Conservation (phyloP, 805 yeast species). For the Gaillardinia entomophila region DNA sequence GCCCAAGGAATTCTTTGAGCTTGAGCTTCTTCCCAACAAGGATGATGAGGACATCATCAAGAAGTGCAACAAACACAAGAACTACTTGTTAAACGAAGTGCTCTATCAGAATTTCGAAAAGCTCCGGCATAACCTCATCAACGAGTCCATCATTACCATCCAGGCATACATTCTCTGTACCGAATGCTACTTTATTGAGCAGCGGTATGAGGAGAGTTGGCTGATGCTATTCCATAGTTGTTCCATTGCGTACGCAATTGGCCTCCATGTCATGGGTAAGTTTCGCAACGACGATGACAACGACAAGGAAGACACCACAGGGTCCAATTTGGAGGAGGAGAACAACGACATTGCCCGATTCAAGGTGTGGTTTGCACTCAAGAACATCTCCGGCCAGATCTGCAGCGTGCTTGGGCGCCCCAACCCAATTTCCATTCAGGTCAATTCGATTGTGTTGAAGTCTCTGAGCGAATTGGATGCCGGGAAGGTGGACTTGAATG, state of each 20-base stretch:
- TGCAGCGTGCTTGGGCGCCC: slow-evolving; percentile 52
- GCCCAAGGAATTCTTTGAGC: slow-evolving; percentile 18
- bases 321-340: slow-evolving; percentile 26
- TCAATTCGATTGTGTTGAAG: slow-evolving; percentile 22
- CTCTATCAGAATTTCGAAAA: slow-evolving; percentile 38
- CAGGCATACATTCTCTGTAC: slow-evolving; percentile 47
- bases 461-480: slow-evolving; percentile 10
- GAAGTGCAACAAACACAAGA: slow-evolving; percentile 13
- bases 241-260: slow-evolving; percentile 46
- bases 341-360: slow-evolving; percentile 30
- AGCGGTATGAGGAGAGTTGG: slow-evolving; percentile 49
- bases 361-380: slow-evolving; percentile 47
- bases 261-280: slow-evolving; percentile 42
- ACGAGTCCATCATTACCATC: slow-evolving; percentile 44
- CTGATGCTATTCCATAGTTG: slow-evolving; percentile 44
- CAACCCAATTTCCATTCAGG: slow-evolving; percentile 45
- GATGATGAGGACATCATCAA: slow-evolving; percentile 9
- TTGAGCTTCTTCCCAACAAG: slow-evolving; percentile 10
- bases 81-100: slow-evolving; percentile 12
- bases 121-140: slow-evolving; percentile 40
- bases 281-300: slow-evolving; percentile 6
- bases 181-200: slow-evolving; percentile 45
- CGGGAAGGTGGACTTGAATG: slow-evolving; percentile 10
- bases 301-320: slow-evolving; percentile 14
- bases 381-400: slow-evolving; percentile 41